phyloP scores from a whole-genome alignment of 768 basidiomycete genomes.

The Pulveroboletus sp. region DNA sequence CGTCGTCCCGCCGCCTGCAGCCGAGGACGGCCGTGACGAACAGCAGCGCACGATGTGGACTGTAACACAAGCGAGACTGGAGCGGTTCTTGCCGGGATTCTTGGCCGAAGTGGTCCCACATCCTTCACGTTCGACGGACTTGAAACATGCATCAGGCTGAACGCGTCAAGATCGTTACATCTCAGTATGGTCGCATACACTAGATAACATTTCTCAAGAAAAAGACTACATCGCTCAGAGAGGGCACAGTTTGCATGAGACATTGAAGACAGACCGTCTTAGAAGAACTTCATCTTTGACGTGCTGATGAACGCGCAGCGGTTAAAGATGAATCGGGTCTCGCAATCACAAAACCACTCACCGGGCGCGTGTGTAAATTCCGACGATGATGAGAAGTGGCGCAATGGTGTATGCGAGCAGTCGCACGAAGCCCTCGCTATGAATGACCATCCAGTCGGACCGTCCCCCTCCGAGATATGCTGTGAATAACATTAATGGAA shows the following conservation, averaged over 20 bases:
- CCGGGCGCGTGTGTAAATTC: constrained; percentile 50
- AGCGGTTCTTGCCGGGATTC: constrained; percentile 90
- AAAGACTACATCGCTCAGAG: not conserved
- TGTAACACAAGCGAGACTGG: constrained; percentile 80
- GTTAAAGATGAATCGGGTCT: not conserved
- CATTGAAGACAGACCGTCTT: not conserved
- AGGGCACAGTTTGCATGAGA: not conserved
- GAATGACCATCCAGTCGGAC: constrained; percentile 52
- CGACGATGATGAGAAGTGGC: constrained; percentile 44
- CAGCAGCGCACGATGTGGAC: constrained; percentile 75
- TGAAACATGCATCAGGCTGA: constrained; percentile 12
- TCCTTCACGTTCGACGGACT: constrained; percentile 10
- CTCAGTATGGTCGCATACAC: constrained; percentile 1
- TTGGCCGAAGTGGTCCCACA: constrained; percentile 60
- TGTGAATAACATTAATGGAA: constrained; percentile 57
- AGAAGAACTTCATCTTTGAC: constrained; percentile 64
- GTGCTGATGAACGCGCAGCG: constrained; percentile 34
- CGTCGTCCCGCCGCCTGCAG: constrained; percentile 55
- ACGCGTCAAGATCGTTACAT: constrained; percentile 2
- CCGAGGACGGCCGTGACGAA: constrained; percentile 48
- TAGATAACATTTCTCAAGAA: not conserved
- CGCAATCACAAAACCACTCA: constrained; percentile 24
- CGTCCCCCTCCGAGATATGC: constrained; percentile 67
- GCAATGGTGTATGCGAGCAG: constrained; percentile 53
- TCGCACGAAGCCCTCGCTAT: constrained; percentile 38